These are phyloP conservation scores for Tetrastigma voinierianum DNA, from an alignment of 164 flowering plant species.

Conservation along the genomic window DNA sequence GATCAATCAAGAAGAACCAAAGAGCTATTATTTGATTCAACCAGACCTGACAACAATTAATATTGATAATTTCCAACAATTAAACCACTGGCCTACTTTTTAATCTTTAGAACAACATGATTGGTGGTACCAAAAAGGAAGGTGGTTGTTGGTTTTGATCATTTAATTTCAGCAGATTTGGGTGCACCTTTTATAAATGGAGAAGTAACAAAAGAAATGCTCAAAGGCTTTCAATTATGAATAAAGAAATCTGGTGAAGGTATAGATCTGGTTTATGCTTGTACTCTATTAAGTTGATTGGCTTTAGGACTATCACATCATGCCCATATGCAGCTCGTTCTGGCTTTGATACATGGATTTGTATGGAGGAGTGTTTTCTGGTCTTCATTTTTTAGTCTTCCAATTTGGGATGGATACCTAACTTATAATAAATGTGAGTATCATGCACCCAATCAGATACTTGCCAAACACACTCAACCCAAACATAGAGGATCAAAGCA, in stretches of 20 bases:
- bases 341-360: constrained; percentile 8
- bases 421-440: constrained; percentile 12
- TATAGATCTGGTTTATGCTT: neutral
- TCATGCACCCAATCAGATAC: constrained; percentile 8
- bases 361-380: constrained; percentile 9
- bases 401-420: constrained; percentile 16
- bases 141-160: neutral
- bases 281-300: neutral
- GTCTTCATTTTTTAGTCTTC: constrained; percentile 11
- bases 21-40: neutral
- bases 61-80: neutral
- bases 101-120: neutral
- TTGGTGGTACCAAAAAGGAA: constrained; percentile 5
- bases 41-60: constrained; percentile 2
- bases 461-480: too few relatives aligned
- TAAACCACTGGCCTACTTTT: constrained; percentile 3
- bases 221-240: neutral
- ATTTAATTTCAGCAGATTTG: neutral
- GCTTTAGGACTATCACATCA: constrained; percentile 9
- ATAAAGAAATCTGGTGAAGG: neutral
- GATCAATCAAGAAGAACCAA: neutral
- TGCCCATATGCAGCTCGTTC: constrained; percentile 12
- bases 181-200: neutral
- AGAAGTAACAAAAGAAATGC: neutral
- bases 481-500: neutral